Evolutionary conservation across 306 rosid species (phyloP).

Genomic region (Mimosa pudica): DNA sequence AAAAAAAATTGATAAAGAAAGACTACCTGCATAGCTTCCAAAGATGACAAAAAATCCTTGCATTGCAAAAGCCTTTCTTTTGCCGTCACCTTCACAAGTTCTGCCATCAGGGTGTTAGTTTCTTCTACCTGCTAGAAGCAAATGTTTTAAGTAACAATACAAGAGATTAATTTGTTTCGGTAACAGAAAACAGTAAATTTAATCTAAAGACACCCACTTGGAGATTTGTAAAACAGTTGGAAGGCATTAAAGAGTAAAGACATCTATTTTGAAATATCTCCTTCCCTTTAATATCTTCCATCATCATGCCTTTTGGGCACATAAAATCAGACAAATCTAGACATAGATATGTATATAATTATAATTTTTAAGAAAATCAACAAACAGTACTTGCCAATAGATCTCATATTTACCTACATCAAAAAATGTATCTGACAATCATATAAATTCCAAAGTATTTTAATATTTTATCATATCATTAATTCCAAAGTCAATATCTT

Average conservation of each 20-base stretch:
- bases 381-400: not conserved
- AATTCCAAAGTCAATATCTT: not conserved
- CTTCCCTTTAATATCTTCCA: not conserved
- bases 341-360: not conserved
- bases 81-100: slow-evolving; percentile 75
- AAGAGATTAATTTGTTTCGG: slow-evolving; percentile 20
- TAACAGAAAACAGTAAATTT: not conserved
- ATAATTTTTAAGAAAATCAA: not conserved
- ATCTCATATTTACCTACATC: not conserved
- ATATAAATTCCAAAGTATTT: slow-evolving; percentile 13
- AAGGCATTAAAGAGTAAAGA: too few species aligned
- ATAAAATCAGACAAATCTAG: not conserved
- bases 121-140: slow-evolving; percentile 71
- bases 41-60: slow-evolving; percentile 73
- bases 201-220: slow-evolving; percentile 9
- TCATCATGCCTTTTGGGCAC: not conserved
- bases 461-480: not conserved
- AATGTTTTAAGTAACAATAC: slow-evolving; percentile 26
- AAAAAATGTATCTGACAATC: not conserved
- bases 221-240: too few species aligned
- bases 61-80: slow-evolving; percentile 74
- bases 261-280: not conserved
- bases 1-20: slow-evolving; percentile 1
- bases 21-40: slow-evolving; percentile 81
- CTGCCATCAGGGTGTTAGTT: slow-evolving; percentile 75